Evolutionary conservation across 371 early-diverging fungal genomes (phyloP).

Genomic region (Mortierella sp.): DNA sequence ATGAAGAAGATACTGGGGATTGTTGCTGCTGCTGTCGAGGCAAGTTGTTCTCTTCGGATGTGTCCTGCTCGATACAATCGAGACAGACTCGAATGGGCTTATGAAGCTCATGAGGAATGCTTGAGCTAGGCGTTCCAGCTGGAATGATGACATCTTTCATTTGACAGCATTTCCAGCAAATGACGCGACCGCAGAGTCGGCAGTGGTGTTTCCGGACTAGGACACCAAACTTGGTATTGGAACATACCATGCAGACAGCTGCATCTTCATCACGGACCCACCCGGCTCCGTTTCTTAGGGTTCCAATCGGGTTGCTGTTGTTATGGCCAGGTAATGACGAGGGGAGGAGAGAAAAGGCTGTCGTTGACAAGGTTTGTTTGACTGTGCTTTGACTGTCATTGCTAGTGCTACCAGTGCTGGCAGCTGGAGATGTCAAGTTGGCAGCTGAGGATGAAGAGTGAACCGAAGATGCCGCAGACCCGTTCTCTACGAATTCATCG

Average conservation of each 20-base stretch:
- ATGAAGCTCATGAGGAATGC: constrained; percentile 13
- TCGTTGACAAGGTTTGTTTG: not conserved
- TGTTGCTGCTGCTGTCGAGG: constrained; percentile 19
- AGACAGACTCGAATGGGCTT: constrained; percentile 49
- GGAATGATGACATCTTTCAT: constrained; percentile 43
- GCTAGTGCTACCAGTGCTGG: constrained; percentile 1
- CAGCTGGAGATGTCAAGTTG: not conserved
- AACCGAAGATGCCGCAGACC: constrained; percentile 7
- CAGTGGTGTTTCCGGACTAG: constrained; percentile 58
- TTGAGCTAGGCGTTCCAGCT: not conserved
- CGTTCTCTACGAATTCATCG: not conserved
- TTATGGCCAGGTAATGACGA: constrained; percentile 10
- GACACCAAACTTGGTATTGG: constrained; percentile 45
- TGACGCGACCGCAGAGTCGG: constrained; percentile 56
- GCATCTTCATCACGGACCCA: constrained; percentile 60
- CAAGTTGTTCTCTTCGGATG: not conserved
- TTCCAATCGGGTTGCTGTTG: constrained; percentile 12
- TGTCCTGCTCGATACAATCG: constrained; percentile 52
- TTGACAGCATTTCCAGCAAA: constrained; percentile 57
- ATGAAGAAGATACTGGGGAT: constrained; percentile 13
- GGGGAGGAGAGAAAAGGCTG: constrained; percentile 11
- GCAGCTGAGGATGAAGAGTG: constrained; percentile 8
- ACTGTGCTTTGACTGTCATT: not conserved
- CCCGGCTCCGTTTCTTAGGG: constrained; percentile 30
- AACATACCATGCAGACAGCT: constrained; percentile 54